Conservation (phyloP, 2,329 filamentous ascomycete species). For the Pyricularia grisea region DNA sequence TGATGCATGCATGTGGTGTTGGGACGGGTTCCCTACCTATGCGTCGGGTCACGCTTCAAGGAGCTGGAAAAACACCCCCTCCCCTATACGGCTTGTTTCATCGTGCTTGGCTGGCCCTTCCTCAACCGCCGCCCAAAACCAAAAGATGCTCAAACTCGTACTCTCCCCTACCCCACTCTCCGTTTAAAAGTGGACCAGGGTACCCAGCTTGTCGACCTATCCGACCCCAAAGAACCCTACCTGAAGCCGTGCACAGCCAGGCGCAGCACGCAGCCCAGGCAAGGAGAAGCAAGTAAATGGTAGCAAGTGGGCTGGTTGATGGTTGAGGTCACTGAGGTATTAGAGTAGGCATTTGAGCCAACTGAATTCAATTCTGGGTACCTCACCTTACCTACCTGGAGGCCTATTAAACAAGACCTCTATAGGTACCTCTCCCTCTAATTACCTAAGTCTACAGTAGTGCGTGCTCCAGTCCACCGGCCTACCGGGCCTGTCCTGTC, state of each 20-base stretch:
- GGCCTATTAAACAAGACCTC: not conserved
- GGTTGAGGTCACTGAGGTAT: not conserved
- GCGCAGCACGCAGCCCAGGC: not conserved
- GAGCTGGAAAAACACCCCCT: not conserved
- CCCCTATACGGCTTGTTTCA: slow-evolving; percentile 5
- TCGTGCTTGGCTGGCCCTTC: slow-evolving; percentile 5
- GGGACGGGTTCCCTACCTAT: not conserved
- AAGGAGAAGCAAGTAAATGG: not conserved
- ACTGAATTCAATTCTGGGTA: not conserved
- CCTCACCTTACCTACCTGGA: not conserved
- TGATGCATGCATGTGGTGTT: not conserved
- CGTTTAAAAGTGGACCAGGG: not conserved
- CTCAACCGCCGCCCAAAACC: slow-evolving; percentile 1
- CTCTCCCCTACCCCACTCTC: slow-evolving; percentile 1
- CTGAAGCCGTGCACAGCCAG: not conserved
- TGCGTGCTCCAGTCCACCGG: not conserved
- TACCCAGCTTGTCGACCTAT: not conserved
- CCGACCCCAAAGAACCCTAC: not conserved
- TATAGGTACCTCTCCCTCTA: not conserved
- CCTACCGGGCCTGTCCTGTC: too few relatives aligned
- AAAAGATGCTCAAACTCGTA: not conserved
- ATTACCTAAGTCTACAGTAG: not conserved
- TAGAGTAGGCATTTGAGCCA: not conserved
- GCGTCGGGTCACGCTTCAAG: not conserved
- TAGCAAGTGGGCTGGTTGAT: not conserved